Evolutionary conservation across 2,329 filamentous ascomycete genomes (phyloP).

Genomic region (Onygena corvina): DNA sequence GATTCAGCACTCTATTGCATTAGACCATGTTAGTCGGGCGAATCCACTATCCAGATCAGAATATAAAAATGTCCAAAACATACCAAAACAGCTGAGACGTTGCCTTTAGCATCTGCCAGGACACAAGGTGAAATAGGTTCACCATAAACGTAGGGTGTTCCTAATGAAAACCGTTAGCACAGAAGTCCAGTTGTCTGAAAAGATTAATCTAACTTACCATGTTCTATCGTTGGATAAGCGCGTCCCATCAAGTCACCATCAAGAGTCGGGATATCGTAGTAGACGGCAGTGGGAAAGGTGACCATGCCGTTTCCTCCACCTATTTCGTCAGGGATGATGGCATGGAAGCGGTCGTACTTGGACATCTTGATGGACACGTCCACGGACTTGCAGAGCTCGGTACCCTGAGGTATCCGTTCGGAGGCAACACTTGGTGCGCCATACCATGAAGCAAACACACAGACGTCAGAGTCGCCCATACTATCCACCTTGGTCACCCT

Average conservation of each 20-base stretch:
- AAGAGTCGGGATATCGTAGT: slow-evolving; percentile 28
- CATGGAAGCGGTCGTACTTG: slow-evolving; percentile 28
- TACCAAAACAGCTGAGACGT: slow-evolving; percentile 23
- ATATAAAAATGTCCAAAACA: background rate
- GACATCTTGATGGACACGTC: slow-evolving; percentile 28
- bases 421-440: slow-evolving; percentile 27
- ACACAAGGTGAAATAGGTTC: slow-evolving; percentile 29
- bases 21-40: background rate
- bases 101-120: slow-evolving; percentile 33
- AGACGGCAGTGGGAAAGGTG: slow-evolving; percentile 34
- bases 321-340: slow-evolving; percentile 26
- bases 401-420: slow-evolving; percentile 20
- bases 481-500: slow-evolving; percentile 31
- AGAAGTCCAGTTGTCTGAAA: background rate
- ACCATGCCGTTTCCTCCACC: slow-evolving; percentile 31
- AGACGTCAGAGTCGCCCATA: slow-evolving; percentile 29
- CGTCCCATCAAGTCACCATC: slow-evolving; percentile 39
- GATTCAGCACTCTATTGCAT: slow-evolving; percentile 1
- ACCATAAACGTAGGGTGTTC: slow-evolving; percentile 34
- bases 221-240: slow-evolving; percentile 13
- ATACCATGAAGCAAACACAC: slow-evolving; percentile 38
- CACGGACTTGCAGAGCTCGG: slow-evolving; percentile 22
- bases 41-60: background rate
- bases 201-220: slow-evolving; percentile 7
- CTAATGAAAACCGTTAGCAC: slow-evolving; percentile 20